Conservation (phyloP, 1,284 basidiomycete genomes). For the Ustilago tritici region DNA sequence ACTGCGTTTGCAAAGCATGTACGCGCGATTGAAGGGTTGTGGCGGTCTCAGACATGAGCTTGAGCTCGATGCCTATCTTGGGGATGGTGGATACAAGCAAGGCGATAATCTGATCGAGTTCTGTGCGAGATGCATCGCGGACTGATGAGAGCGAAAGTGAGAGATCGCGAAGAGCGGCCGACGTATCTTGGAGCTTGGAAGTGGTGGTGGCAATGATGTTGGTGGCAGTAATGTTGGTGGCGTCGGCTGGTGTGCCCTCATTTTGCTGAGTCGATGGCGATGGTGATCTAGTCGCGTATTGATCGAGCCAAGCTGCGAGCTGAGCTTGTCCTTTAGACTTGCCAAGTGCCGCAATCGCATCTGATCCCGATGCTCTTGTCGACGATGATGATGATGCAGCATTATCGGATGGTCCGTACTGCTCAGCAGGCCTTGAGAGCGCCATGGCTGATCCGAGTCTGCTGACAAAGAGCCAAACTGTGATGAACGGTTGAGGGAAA, state of each 20-base stretch:
- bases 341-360: constrained; percentile 28
- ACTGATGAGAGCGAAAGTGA: constrained; percentile 35
- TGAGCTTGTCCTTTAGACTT: constrained; percentile 6
- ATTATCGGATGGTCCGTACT: constrained; percentile 17
- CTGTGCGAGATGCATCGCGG: constrained; percentile 29
- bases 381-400: neutral
- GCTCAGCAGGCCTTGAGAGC: constrained; percentile 20
- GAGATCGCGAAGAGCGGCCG: constrained; percentile 28
- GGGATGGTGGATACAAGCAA: constrained; percentile 41
- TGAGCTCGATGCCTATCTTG: constrained; percentile 38
- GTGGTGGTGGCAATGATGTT: neutral
- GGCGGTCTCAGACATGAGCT: constrained; percentile 42
- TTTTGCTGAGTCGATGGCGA: neutral
- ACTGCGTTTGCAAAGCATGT: constrained; percentile 12
- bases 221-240: neutral
- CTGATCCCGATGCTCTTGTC: neutral
- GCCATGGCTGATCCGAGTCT: constrained; percentile 16
- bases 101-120: constrained; percentile 38
- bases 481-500: constrained; percentile 6
- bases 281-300: constrained; percentile 8
- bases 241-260: neutral
- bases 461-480: constrained; percentile 5
- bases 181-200: constrained; percentile 23
- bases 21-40: constrained; percentile 27
- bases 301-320: constrained; percentile 41